phyloP scores from a whole-genome alignment of 495 filamentous ascomycete genomes.

The Hypoxylon cercidicola region DNA sequence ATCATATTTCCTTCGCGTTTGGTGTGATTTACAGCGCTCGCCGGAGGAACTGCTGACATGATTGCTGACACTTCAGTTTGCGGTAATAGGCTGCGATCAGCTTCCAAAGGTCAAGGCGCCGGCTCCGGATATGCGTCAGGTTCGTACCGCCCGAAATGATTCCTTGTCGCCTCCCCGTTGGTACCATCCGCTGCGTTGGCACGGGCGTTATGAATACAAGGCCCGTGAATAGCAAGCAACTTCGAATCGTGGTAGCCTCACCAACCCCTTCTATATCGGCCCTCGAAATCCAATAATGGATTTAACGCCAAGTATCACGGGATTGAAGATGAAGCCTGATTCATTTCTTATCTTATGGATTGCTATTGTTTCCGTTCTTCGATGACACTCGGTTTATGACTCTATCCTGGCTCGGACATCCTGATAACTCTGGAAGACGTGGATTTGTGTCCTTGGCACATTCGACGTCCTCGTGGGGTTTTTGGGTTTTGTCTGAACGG shows the following conservation, averaged over 20 bases:
- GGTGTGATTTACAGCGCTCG: slow-evolving; percentile 83
- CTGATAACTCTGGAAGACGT: slow-evolving; percentile 33
- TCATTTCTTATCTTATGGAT: slow-evolving; percentile 50
- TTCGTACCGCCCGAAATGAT: slow-evolving; percentile 79
- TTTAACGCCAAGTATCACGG: slow-evolving; percentile 38
- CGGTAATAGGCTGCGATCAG: slow-evolving; percentile 94
- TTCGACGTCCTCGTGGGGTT: slow-evolving; percentile 33
- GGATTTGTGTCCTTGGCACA: slow-evolving; percentile 32
- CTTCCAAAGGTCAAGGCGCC: slow-evolving; percentile 84
- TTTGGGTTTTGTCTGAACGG: slow-evolving; percentile 45
- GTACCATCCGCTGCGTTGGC: slow-evolving; percentile 37
- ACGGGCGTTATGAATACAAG: slow-evolving; percentile 33
- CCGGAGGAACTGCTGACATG: slow-evolving; percentile 76
- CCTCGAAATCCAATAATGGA: slow-evolving; percentile 34
- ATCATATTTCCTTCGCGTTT: slow-evolving; percentile 86
- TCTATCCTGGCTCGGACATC: slow-evolving; percentile 48
- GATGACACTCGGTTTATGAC: slow-evolving; percentile 49
- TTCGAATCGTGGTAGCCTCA: slow-evolving; percentile 40
- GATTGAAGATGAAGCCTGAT: slow-evolving; percentile 40
- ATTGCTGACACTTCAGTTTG: slow-evolving; percentile 90
- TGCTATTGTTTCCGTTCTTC: slow-evolving; percentile 52
- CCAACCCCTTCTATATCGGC: slow-evolving; percentile 35
- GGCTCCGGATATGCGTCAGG: slow-evolving; percentile 69
- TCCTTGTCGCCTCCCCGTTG: slow-evolving; percentile 22
- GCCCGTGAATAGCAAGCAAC: slow-evolving; percentile 38